Evolutionary conservation across 192 early-diverging fungal species (phyloP), one percentile per base, ranked within the genome.

Genomic region (Fimicolochytrium jonesii): DNA sequence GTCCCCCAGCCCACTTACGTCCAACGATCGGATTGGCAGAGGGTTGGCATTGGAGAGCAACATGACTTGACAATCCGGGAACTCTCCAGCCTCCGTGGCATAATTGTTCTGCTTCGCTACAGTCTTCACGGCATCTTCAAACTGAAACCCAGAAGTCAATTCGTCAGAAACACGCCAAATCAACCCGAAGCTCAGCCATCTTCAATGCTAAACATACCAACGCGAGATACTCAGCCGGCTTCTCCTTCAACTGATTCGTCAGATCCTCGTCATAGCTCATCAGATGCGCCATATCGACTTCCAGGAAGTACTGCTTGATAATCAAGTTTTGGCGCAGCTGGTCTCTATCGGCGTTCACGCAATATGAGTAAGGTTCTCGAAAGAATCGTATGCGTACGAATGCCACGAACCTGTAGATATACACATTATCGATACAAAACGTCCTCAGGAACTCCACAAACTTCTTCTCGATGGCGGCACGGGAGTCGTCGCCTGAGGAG

Each of bases 51-150:
- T 88, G 22, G 92, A 94, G 35, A 80, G 73, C 31, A 99, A 69
- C 57, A 87, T 90, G 11, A 99, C 91, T 75, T 99, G 96, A 66
- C 85, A 90, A 61, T 93, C 88, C 7, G 91, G 90, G 10, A 88
- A 70, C 5, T 85, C 86, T 4, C 77, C 67, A 35, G 80, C 77
- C 15, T 50, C 62, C 3, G 72, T 71, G 34, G 63, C 69, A 10
- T 85, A 61, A 23, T 78, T 82, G 7, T 81, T 90, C 47, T 82
- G 83, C 67, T 84, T 84, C 29, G 92, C 91, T 48, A 87, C 83
- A 39, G 74, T 72, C 59, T 90, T 83, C 20, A 89, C 85, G 11
- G 94, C 92, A 41, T 78, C 78, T 77, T 98, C 96, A 78, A 98
- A 97, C 87, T 91, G 71, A 3, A n/a, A n/a, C n/a, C n/a, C n/a